Evolutionary conservation across 202 grass and related monocot genomes (phyloP).

Genomic region (Panicum hallii): DNA sequence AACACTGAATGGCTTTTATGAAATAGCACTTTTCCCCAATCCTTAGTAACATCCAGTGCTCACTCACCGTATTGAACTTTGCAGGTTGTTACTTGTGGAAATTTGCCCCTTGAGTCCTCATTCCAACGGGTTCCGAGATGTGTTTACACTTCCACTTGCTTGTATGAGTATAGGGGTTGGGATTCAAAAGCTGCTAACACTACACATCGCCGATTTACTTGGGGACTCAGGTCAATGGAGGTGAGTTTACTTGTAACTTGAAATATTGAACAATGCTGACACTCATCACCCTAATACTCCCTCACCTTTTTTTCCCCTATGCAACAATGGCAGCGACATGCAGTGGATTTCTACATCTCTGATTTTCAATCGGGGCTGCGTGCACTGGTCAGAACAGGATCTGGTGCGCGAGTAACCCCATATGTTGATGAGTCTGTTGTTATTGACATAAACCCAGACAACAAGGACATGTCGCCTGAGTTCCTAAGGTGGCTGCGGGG

Average conservation of each 20-base stretch:
- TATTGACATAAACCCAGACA: constrained; percentile 69
- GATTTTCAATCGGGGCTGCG: constrained; percentile 80
- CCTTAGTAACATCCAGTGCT: not conserved
- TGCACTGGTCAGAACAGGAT: constrained; percentile 69
- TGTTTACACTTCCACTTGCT: constrained; percentile 76
- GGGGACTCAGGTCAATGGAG: constrained; percentile 72
- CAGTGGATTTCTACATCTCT: constrained; percentile 86
- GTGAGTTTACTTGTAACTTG: constrained; percentile 48
- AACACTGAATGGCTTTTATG: constrained; percentile 31
- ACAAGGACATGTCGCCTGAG: constrained; percentile 75
- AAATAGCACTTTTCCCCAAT: not conserved
- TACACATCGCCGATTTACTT: constrained; percentile 57
- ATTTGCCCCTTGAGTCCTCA: constrained; percentile 74
- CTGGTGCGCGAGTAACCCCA: constrained; percentile 56
- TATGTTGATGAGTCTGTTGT: constrained; percentile 73
- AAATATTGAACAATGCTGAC: constrained; percentile 26
- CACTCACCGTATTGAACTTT: constrained; percentile 24
- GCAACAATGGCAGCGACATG: constrained; percentile 58
- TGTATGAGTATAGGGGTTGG: constrained; percentile 82
- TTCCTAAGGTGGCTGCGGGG: constrained; percentile 65
- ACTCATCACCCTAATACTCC: constrained; percentile 7
- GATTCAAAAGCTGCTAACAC: constrained; percentile 62
- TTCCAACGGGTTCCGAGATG: constrained; percentile 78
- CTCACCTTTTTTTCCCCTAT: constrained; percentile 23
- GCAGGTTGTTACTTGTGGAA: constrained; percentile 89